Base-by-base conservation (phyloP, 805 yeast species). In the Lachancea cidri region DNA sequence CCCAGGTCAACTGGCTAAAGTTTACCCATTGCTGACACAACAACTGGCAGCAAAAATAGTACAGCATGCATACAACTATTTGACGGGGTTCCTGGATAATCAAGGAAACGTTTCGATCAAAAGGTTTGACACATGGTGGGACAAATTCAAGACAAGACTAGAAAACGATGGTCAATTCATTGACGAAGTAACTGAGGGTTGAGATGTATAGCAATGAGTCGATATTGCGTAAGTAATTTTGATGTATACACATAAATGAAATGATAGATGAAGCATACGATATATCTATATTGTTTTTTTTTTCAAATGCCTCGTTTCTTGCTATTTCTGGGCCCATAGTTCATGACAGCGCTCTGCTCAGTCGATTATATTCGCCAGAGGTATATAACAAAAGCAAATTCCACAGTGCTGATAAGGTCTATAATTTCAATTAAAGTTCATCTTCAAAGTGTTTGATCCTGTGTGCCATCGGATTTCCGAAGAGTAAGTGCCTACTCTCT, bases 71-170 rank as follows among this genome's bases (percentile, higher is more conserved):
- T 93, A 91, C 65, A 89, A 93, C 58, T 93, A 76, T 58, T 64
- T 91, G 36, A 79, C 94, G 2, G 86, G 97, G n/a, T 91, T 89
- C 58, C 74, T 87, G 5, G 95, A 87, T 55, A 60, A 67, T 4
- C 70, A 75, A 17, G 95, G 95, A 2, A 86, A 79, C 51, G 96
- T 91, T 2, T 83, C 89, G 3, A 85, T 91, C 57, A 85, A 82
- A 55, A 83, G 79, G 33, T 91, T 91, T 54, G 94, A 91, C 58
- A 82, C 76, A 31, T 91, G 98, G 98, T 86, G 98, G 98, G 81
- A 74, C 49, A 89, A 87, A 63, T 91, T 93, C 65, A 85, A 77
- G 60, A 64, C 75, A 5, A 81, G 83, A 55, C 54, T 93, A 44
- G 72, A 77, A 8, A 84, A 83, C 46, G 94, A 91, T 57, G 97